Conservation (phyloP, 495 filamentous ascomycete species). For the Haplographium delicatum region DNA sequence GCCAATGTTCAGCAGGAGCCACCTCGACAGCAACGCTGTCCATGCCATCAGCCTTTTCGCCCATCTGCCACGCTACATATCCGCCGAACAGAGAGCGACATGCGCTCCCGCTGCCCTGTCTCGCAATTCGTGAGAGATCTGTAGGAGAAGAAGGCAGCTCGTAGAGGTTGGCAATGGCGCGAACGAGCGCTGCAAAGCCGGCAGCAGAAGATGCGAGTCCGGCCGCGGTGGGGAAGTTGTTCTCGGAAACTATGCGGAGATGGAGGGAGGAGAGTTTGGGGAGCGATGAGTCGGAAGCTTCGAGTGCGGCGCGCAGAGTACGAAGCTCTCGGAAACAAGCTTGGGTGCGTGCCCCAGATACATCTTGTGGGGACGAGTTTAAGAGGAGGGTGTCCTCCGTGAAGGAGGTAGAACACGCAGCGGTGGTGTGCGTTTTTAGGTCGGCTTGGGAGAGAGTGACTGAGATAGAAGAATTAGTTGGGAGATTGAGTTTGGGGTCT, state of each 20-base stretch:
- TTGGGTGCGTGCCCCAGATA: constrained; percentile 80
- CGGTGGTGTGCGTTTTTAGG: constrained; percentile 91
- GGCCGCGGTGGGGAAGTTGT: constrained; percentile 99
- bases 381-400: constrained; percentile 69
- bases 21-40: constrained; percentile 85
- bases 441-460: constrained; percentile 93
- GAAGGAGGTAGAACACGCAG: constrained; percentile 77
- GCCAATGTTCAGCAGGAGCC: constrained; percentile 84
- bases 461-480: constrained; percentile 94
- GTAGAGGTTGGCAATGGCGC: constrained; percentile 90
- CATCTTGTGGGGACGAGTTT: constrained; percentile 76
- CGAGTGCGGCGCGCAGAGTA: constrained; percentile 65
- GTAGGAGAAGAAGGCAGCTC: constrained; percentile 69
- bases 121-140: constrained; percentile 80
- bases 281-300: constrained; percentile 61
- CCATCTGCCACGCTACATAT: constrained; percentile 90
- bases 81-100: constrained; percentile 90
- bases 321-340: constrained; percentile 87
- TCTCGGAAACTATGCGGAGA: constrained; percentile 81
- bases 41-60: constrained; percentile 62
- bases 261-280: constrained; percentile 70
- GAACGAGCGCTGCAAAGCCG: constrained; percentile 90
- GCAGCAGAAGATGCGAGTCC: constrained; percentile 89
- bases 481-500: constrained; percentile 85
- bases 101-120: constrained; percentile 93